A percentile compares a stretch with the other conserved stretches of the same genome.
Conservation (phyloP, 129 eudicot species). For the Centrapalus pauciflorus region DNA sequence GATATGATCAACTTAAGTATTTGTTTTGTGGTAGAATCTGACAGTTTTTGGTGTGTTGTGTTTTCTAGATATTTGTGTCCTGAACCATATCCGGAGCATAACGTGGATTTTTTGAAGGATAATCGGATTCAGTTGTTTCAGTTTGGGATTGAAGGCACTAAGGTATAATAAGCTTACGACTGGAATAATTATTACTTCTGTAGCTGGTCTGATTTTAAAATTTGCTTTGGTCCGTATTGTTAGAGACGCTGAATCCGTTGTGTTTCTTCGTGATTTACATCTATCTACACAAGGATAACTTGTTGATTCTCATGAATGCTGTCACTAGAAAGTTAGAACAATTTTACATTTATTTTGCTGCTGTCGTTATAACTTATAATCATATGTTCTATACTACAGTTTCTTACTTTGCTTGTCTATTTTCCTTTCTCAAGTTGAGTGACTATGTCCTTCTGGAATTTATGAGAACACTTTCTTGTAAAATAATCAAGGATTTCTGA, state of each 20-base stretch:
- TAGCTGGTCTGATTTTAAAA: background rate
- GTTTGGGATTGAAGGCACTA: slow-evolving; percentile 62
- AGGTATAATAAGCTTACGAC: slow-evolving; percentile 29
- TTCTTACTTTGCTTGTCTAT: background rate
- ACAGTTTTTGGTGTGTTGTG: slow-evolving; percentile 12
- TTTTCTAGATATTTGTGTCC: slow-evolving; percentile 62
- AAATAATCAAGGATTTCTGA: background rate
- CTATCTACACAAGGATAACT: background rate
- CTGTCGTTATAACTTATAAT: background rate
- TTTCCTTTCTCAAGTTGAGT: slow-evolving; percentile 1
- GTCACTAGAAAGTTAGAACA: background rate
- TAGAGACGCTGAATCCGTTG: background rate
- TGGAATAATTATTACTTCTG: background rate
- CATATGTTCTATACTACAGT: background rate
- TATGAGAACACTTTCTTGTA: background rate
- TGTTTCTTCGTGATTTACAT: background rate
- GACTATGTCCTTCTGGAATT: background rate
- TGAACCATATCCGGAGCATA: slow-evolving; percentile 66
- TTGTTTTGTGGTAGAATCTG: background rate
- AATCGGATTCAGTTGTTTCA: slow-evolving; percentile 59
- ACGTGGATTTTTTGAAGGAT: slow-evolving; percentile 43
- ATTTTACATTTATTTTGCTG: background rate
- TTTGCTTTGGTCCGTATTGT: slow-evolving; percentile 1
- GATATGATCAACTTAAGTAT: slow-evolving; percentile 16
- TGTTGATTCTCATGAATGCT: background rate